These are phyloP conservation scores for Mycena olivaceomarginata DNA, from an alignment of 768 basidiomycete genomes.

Conservation along the genomic window DNA sequence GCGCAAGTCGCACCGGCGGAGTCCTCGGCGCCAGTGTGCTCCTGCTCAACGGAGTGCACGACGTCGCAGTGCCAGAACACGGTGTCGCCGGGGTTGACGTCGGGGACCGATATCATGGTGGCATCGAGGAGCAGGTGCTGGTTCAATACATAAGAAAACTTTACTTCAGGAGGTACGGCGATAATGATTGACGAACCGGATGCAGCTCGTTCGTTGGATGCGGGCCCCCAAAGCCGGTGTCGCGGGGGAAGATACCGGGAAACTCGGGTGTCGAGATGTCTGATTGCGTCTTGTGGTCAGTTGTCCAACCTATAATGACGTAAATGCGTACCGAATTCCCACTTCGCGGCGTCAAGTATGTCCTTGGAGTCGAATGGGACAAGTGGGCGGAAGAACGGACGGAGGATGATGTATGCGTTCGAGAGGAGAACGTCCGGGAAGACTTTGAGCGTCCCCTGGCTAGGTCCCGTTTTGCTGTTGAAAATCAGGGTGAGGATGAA, in stretches of 20 bases:
- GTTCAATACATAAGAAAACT: slow-evolving; percentile 57
- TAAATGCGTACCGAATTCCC: slow-evolving; percentile 59
- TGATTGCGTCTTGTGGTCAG: slow-evolving; percentile 35
- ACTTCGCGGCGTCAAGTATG: slow-evolving; percentile 62
- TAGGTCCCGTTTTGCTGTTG: slow-evolving; percentile 69
- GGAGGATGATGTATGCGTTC: slow-evolving; percentile 77
- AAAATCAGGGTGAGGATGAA: neutral
- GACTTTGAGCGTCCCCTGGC: slow-evolving; percentile 74
- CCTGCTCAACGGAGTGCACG: slow-evolving; percentile 53
- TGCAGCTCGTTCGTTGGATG: slow-evolving; percentile 61
- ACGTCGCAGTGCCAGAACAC: slow-evolving; percentile 78
- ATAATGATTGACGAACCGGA: slow-evolving; percentile 50
- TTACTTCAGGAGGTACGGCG: slow-evolving; percentile 55
- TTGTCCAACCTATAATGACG: neutral
- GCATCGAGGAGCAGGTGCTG: slow-evolving; percentile 69
- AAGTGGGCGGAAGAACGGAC: slow-evolving; percentile 78
- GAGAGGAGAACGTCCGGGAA: slow-evolving; percentile 74
- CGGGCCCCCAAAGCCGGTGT: slow-evolving; percentile 54
- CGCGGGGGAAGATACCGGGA: slow-evolving; percentile 57
- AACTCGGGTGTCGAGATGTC: slow-evolving; percentile 65
- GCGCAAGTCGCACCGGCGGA: slow-evolving; percentile 60
- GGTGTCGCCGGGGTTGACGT: slow-evolving; percentile 79
- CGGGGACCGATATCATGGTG: slow-evolving; percentile 79
- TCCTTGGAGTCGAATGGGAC: slow-evolving; percentile 57
- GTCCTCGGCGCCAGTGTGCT: slow-evolving; percentile 66